Percentiles rank a stretch among this genome's conserved stretches.
These are phyloP conservation scores for Saposhnikovia divaricata DNA, from an alignment of 129 eudicot species.

Conservation along the genomic window DNA sequence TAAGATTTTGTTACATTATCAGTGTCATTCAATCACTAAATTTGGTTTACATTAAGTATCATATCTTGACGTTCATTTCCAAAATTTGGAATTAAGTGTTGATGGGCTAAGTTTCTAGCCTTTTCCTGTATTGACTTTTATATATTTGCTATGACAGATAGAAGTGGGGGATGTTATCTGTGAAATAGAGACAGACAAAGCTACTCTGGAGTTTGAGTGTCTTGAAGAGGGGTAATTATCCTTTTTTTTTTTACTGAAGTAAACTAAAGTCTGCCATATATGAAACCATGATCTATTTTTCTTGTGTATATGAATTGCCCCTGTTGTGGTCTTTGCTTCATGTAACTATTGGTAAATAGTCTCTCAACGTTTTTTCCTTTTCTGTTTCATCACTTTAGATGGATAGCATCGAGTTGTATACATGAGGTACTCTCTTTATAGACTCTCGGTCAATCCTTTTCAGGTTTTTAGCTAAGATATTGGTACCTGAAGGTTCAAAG, in stretches of 20 bases:
- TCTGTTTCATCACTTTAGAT: not conserved
- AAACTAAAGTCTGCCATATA: not conserved
- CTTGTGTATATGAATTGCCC: not conserved
- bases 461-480: conserved; percentile 86
- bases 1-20: conserved; percentile 9
- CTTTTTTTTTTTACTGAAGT: conserved; percentile 6
- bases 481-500: conserved; percentile 84
- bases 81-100: not conserved
- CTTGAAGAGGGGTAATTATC: conserved; percentile 89
- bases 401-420: not conserved
- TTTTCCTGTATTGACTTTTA: conserved; percentile 3
- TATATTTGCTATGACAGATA: conserved; percentile 48
- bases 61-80: not conserved
- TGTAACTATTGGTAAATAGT: not conserved
- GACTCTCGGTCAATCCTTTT: not conserved
- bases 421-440: not conserved
- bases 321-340: not conserved
- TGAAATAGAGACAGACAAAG: conserved; percentile 98
- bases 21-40: not conserved
- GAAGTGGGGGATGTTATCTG: conserved; percentile 91
- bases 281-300: not conserved
- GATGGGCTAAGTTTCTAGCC: conserved; percentile 3
- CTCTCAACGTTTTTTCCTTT: not conserved
- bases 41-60: not conserved
- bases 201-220: conserved; percentile 80